A percentile compares a stretch with the other conserved stretches of the same genome.
Conservation (phyloP, 306 rosid genomes). For the Aeschynomene evenia region DNA sequence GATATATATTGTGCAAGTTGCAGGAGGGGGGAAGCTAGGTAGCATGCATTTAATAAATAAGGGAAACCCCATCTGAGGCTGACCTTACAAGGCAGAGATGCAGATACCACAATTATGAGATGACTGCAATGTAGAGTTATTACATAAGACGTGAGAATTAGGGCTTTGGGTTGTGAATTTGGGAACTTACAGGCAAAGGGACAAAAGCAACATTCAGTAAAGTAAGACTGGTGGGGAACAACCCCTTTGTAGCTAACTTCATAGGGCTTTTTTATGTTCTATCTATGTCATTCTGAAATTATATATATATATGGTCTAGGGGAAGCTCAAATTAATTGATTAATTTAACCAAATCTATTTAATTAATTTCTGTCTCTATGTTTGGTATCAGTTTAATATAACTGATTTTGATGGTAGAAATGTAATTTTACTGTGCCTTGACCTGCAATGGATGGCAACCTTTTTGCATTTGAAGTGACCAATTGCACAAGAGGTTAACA, state of each 20-base stretch:
- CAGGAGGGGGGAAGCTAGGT: constrained; percentile 5
- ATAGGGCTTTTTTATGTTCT: constrained; percentile 53
- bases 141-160: constrained; percentile 64
- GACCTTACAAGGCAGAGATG: constrained; percentile 52
- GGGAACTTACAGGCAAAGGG: constrained; percentile 36
- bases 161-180: constrained; percentile 46
- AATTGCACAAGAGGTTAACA: background rate
- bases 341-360: too few species aligned
- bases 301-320: too few species aligned
- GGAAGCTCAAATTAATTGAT: constrained; percentile 7
- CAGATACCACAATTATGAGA: constrained; percentile 37
- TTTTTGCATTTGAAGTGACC: constrained; percentile 11
- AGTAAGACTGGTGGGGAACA: constrained; percentile 40
- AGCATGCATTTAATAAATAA: constrained; percentile 36
- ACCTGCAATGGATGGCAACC: constrained; percentile 5
- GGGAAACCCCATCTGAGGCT: constrained; percentile 47
- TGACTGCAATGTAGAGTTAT: constrained; percentile 48
- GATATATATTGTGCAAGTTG: too few species aligned
- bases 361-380: too few species aligned
- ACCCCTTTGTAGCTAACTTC: constrained; percentile 49
- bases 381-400: too few species aligned
- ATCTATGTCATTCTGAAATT: constrained; percentile 49
- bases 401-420: too few species aligned
- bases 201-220: constrained; percentile 47
- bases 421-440: constrained; percentile 16